Evolutionary conservation across 2,329 filamentous ascomycete species (phyloP).

Genomic region (Aspergillus transmontanensis): DNA sequence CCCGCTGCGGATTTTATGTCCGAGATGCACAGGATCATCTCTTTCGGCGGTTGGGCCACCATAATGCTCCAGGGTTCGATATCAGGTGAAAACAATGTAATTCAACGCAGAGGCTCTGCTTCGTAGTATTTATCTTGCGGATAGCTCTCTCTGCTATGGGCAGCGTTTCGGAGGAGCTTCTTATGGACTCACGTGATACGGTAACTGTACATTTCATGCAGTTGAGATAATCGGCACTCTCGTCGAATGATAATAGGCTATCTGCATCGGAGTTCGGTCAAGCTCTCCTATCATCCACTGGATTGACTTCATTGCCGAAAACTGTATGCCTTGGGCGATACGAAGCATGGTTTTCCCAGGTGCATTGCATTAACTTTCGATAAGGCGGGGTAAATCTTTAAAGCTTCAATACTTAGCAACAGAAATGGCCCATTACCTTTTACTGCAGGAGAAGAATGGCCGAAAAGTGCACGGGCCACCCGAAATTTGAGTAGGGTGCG

Average conservation of each 20-base stretch:
- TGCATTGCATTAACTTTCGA: not conserved
- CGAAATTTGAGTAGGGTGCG: not conserved
- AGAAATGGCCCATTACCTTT: no score
- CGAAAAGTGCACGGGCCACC: not conserved
- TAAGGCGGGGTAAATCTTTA: not conserved
- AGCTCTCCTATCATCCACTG: not conserved
- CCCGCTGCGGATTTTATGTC: conserved; percentile 12
- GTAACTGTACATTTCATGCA: not conserved
- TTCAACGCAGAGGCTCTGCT: not conserved
- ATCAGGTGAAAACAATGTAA: not conserved
- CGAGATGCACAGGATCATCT: conserved; percentile 15
- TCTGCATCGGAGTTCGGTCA: not conserved
- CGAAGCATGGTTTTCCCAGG: no score
- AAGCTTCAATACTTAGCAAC: no score
- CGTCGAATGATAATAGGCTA: not conserved
- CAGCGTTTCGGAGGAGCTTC: not conserved
- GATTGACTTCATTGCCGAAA: not conserved
- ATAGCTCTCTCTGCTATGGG: not conserved
- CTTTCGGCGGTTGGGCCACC: not conserved
- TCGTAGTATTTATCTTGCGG: not conserved
- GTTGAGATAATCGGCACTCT: not conserved
- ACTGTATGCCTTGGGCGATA: not conserved
- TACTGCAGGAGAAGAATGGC: not conserved
- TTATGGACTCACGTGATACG: not conserved
- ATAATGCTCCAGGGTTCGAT: not conserved